A percentile compares a stretch with the other conserved stretches of the same genome.
Evolutionary conservation across 2,329 filamentous ascomycete species (phyloP).

Genomic region (Fonsecaea nubica): DNA sequence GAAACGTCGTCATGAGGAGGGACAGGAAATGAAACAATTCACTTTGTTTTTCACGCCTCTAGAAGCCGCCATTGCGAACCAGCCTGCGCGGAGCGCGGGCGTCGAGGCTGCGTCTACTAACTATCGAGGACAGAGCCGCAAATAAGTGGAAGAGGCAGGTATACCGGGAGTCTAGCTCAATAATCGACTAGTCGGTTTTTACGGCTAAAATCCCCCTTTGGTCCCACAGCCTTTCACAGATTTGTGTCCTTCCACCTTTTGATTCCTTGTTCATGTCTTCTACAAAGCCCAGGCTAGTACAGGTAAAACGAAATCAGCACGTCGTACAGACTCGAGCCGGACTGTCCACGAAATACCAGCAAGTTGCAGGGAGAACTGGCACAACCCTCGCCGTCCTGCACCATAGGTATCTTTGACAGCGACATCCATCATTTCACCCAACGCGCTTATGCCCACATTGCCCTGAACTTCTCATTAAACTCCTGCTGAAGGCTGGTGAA

Average conservation of each 20-base stretch:
- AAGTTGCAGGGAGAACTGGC: neutral
- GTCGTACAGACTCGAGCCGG: no score
- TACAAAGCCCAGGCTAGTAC: no score
- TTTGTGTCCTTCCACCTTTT: no score
- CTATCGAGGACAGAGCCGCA: neutral
- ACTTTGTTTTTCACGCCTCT: neutral
- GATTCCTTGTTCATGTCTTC: no score
- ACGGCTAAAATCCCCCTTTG: neutral
- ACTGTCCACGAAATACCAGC: no score
- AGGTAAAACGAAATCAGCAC: no score
- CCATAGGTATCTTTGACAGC: neutral
- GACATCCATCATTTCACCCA: neutral
- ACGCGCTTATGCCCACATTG: neutral
- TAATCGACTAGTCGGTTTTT: neutral
- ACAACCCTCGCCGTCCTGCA: neutral
- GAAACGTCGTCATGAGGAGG: neutral
- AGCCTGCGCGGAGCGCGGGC: neutral
- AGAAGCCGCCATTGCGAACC: neutral
- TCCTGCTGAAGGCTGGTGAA: neutral
- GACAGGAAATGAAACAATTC: neutral
- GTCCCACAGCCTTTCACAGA: neutral
- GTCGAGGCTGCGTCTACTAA: neutral
- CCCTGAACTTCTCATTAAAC: neutral
- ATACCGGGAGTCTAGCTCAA: neutral
- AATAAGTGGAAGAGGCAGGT: neutral